Conservation (phyloP, 2,329 filamentous ascomycete genomes). For the Neurospora crassa region DNA sequence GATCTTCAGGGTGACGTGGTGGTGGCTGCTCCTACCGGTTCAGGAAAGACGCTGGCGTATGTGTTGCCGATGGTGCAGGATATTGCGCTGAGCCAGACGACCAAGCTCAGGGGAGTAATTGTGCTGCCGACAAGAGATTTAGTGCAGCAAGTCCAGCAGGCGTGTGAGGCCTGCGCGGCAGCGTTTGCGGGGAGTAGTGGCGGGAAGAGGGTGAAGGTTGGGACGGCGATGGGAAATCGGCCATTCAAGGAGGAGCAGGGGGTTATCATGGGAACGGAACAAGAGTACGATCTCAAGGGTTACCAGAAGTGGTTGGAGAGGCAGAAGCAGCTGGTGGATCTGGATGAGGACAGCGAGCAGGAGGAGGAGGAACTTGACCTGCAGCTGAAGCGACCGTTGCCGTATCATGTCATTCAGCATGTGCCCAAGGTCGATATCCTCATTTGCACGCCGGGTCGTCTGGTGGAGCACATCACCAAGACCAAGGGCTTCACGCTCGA, state of each 20-base stretch:
- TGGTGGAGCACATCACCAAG: conserved; percentile 81
- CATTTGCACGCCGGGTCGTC: conserved; percentile 81
- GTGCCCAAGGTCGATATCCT: conserved; percentile 75
- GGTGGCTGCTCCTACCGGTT: conserved; percentile 87
- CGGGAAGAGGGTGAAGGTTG: conserved; percentile 64
- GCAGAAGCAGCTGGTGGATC: conserved; percentile 30
- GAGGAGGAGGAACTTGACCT: conserved; percentile 31
- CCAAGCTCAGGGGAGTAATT: conserved; percentile 66
- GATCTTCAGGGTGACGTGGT: conserved; percentile 67
- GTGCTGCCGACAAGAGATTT: conserved; percentile 87
- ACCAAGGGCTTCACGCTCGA: conserved; percentile 75
- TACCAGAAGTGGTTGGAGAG: conserved; percentile 33
- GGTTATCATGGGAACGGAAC: conserved; percentile 33
- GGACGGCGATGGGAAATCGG: conserved; percentile 73
- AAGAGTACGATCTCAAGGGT: conserved; percentile 54
- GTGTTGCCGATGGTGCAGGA: conserved; percentile 75
- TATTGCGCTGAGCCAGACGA: conserved; percentile 54
- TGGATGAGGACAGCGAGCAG: conserved; percentile 35
- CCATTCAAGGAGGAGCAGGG: conserved; percentile 57
- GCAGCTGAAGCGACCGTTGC: conserved; percentile 31
- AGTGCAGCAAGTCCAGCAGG: conserved; percentile 74
- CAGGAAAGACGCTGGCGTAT: conserved; percentile 91
- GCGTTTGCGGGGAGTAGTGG: conserved; percentile 37
- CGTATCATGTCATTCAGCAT: conserved; percentile 55
- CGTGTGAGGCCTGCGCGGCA: conserved; percentile 63